These are phyloP conservation scores for Dictyostelium firmibasis DNA, from an alignment of 78 protist genomes.

Conservation along the genomic window DNA sequence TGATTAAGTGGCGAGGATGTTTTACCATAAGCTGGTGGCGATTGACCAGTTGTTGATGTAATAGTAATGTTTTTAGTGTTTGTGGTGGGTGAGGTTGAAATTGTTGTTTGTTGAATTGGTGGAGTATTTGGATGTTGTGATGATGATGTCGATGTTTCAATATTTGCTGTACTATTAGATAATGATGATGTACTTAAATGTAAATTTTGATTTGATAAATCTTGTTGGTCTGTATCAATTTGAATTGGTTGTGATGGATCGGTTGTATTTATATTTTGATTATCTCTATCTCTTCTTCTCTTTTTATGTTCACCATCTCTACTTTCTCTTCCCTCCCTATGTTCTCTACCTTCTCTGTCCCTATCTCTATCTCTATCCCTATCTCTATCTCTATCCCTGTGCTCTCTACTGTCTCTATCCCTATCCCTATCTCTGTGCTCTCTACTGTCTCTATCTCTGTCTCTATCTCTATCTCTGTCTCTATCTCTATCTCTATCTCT, in stretches of 20 bases:
- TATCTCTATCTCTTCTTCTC: neutral
- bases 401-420: neutral
- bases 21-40: neutral
- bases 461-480: neutral
- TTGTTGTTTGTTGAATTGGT: neutral
- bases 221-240: neutral
- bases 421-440: neutral
- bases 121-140: neutral
- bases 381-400: neutral
- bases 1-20: neutral
- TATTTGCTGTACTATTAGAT: neutral
- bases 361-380: neutral
- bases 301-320: conserved; percentile 13
- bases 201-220: neutral
- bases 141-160: neutral
- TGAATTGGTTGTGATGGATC: neutral
- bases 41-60: neutral
- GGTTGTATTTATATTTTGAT: neutral
- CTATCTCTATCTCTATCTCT: neutral
- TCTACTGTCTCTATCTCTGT: neutral
- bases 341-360: neutral
- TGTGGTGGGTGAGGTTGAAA: neutral
- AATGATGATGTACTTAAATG: neutral
- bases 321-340: neutral
- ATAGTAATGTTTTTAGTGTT: neutral